A percentile compares a stretch with the other conserved stretches of the same genome.
These are phyloP conservation scores for Oryza rufipogon DNA, from an alignment of 176 grass and related monocot species.

Conservation along the genomic window DNA sequence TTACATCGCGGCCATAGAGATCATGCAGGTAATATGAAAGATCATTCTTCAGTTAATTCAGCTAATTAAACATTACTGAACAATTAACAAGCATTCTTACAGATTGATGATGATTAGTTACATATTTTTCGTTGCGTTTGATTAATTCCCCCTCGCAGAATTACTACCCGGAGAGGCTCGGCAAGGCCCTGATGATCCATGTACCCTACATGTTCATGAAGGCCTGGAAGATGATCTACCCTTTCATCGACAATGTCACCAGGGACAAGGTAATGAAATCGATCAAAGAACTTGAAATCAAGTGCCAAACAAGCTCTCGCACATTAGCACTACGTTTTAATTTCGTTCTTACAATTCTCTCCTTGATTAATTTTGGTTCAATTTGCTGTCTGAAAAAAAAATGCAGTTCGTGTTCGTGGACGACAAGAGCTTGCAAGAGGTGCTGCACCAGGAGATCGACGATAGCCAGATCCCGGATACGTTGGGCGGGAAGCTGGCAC, in stretches of 20 bases:
- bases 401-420: slow-evolving; percentile 82
- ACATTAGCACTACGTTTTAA: no score
- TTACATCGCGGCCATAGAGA: slow-evolving; percentile 65
- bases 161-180: slow-evolving; percentile 79
- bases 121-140: neutral
- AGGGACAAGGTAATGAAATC: slow-evolving; percentile 57
- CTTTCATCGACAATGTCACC: slow-evolving; percentile 73
- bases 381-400: neutral
- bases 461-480: slow-evolving; percentile 70
- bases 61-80: neutral
- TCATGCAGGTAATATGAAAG: slow-evolving; percentile 57
- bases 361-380: neutral
- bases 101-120: neutral
- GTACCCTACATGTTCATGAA: slow-evolving; percentile 86
- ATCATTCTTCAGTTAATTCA: neutral
- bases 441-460: slow-evolving; percentile 68
- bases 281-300: neutral
- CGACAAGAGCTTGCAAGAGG: slow-evolving; percentile 62
- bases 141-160: slow-evolving; percentile 32
- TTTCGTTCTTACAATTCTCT: neutral
- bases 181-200: slow-evolving; percentile 63
- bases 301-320: neutral
- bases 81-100: neutral
- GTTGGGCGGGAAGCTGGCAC: slow-evolving; percentile 59
- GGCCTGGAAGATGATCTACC: slow-evolving; percentile 74